Base-by-base conservation (phyloP, 441 rosid species). In the Erodium moschatum region DNA sequence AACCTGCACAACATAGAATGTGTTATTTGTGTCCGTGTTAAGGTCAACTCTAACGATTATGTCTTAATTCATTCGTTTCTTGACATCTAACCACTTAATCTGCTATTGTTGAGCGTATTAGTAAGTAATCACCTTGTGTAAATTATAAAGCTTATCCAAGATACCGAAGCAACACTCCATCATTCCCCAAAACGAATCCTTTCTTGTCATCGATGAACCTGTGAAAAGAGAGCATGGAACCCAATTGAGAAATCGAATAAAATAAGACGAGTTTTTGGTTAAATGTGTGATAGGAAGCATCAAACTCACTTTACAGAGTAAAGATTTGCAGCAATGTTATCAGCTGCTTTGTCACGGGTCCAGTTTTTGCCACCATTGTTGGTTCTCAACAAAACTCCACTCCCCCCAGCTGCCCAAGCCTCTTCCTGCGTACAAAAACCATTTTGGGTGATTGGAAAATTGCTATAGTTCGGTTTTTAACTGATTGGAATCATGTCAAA, bases 401-500 rank as follows among this genome's bases (percentile, higher is more conserved):
- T 89, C 65, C 97, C 98, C 33, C 98, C 98, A 24, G 92, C 97
- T 64, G 98, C 97, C 98, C 98, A 93, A 68, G 98, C 98, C 84
- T 93, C 98, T 62, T 86, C 95, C 97, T 90, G 77, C 71, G 70
- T 15, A 63, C 62, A 40, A 13, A 72, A 38, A 38, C 5, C 60
- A 19, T 70, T 65, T 6, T 54, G 21, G 5, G 29, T 13, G 46
- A 4, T 10, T 3, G 15, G 2, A 4, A 50, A n/a, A 2, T 0
- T 50, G 10, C 1, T 29, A 29, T 29, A 29, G 33, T 29, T 1
- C 4, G 38, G 38, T 33, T 33, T 33, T 33, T 33, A 5, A 33
- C 6, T 5, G 6, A 33, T 33, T 33, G 38, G 5, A 5, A 24
- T 24, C 27, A 24, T 2, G 27, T 24, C 27, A 5, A 33, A 33